These are phyloP conservation scores for Veloporphyrellus conicus DNA, from an alignment of 1,284 basidiomycete genomes.

Conservation along the genomic window DNA sequence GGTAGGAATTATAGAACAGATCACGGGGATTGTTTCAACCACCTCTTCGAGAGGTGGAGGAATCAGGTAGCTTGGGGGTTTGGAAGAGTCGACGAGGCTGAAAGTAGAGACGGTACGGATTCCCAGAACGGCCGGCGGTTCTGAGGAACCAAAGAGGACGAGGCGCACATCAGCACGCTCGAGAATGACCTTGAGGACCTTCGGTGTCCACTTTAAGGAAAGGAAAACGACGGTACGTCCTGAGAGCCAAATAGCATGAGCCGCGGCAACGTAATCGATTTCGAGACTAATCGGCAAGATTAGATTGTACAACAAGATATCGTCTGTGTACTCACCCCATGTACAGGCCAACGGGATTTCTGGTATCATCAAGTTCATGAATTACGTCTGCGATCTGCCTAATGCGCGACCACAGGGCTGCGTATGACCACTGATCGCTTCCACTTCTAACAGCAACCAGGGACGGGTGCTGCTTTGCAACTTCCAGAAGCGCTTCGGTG, in stretches of 20 bases:
- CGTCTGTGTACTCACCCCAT: conserved; percentile 18
- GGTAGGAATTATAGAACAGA: conserved; percentile 31
- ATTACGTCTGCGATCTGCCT: conserved; percentile 22
- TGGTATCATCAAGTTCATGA: conserved; percentile 12
- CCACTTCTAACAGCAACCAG: conserved; percentile 17
- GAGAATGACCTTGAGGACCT: conserved; percentile 22
- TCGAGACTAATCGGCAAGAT: conserved; percentile 17
- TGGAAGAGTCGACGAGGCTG: conserved; percentile 7
- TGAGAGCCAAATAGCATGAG: conserved; percentile 28
- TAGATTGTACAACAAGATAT: neutral
- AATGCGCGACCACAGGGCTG: conserved; percentile 26
- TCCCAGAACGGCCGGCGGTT: conserved; percentile 9
- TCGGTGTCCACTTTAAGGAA: conserved; percentile 24
- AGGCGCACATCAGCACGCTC: conserved; percentile 18
- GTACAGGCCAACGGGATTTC: conserved; percentile 22
- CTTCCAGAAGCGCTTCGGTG: conserved; percentile 27
- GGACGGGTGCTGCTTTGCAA: conserved; percentile 26
- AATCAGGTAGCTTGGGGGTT: conserved; percentile 5
- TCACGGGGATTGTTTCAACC: conserved; percentile 16
- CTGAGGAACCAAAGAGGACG: conserved; percentile 17
- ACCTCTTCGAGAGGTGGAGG: conserved; percentile 14
- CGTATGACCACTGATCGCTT: conserved; percentile 25
- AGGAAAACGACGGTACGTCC: conserved; percentile 26
- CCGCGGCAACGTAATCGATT: conserved; percentile 26
- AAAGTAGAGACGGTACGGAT: conserved; percentile 20